A percentile compares a stretch with the other conserved stretches of the same genome.
phyloP scores from a whole-genome alignment of 1,284 basidiomycete species.

The Mycena citricolor region DNA sequence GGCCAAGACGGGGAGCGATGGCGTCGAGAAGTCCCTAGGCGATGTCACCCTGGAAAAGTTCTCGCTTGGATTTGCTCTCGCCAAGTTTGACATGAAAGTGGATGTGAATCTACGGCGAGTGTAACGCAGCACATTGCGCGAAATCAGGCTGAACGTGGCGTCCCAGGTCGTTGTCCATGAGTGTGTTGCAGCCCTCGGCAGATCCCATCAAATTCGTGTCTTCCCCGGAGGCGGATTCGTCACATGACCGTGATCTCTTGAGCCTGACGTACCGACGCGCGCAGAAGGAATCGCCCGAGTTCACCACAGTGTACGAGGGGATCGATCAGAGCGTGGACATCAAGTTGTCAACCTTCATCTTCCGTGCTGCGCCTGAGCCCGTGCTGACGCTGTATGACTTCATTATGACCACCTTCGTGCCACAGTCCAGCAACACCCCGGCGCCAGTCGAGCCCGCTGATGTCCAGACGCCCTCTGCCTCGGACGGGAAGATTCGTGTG shows the following conservation, averaged over 20 bases:
- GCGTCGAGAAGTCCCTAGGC: constrained; percentile 73
- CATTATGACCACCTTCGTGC: constrained; percentile 95
- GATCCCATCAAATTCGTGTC: constrained; percentile 75
- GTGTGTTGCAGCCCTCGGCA: constrained; percentile 63
- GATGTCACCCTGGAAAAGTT: constrained; percentile 84
- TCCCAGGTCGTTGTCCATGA: constrained; percentile 65
- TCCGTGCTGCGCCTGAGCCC: constrained; percentile 89
- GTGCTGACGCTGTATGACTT: constrained; percentile 94
- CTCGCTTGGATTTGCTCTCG: constrained; percentile 68
- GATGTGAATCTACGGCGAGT: constrained; percentile 77
- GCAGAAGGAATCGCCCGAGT: constrained; percentile 87
- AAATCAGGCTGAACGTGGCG: not conserved
- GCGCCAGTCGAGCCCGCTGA: constrained; percentile 6
- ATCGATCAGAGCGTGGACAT: constrained; percentile 90
- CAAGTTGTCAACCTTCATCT: constrained; percentile 89
- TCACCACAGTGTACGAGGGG: constrained; percentile 78
- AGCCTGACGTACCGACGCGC: constrained; percentile 83
- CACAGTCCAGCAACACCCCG: constrained; percentile 42
- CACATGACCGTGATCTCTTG: constrained; percentile 71
- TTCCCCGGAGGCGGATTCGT: constrained; percentile 53
- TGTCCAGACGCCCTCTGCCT: constrained; percentile 6
- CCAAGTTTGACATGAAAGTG: constrained; percentile 88
- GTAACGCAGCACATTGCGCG: constrained; percentile 7
- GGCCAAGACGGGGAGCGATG: constrained; percentile 65
- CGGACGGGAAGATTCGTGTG: constrained; percentile 74